Evolutionary conservation across 2,329 filamentous ascomycete species (phyloP), one percentile per base, ranked within the genome.

Genomic region (Scedosporium boydii): DNA sequence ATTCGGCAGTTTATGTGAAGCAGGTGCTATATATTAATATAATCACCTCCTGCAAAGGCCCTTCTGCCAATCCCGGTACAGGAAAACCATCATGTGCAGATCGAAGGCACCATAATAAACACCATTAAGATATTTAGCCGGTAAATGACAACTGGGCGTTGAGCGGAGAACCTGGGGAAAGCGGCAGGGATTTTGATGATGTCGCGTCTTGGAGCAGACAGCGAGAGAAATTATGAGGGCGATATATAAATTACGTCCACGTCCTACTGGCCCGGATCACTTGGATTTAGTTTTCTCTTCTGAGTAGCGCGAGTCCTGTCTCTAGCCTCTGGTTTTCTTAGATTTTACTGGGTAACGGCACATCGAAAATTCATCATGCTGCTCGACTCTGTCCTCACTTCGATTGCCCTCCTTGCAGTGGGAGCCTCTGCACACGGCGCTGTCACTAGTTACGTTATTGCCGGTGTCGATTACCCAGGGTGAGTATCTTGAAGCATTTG

Each of bases 371-470:
- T 34, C 41, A 56, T 7, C 16, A 62, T 62, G 60, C n/a, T 58
- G 7, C n/a, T 53, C 42, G 16, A 63, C 10, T 63, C 65, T 3
- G 34, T 73, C 60, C 65, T 77, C 63, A 68, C 72, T 46, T 68
- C 72, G 27, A 66, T 69, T 51, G 68, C 66, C 56, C 66, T 74
- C 38, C 66, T 73, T 34, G 67, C 68, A 42, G 68, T 68, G 10
- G 65, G 70, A 38, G 69, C 66, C 41, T 66, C 71, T 29, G 71
- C 73, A 64, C 71, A 79, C 65, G 73, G 70, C 12, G 73, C 73
- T 58, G 78, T 80, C 16, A 80, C 73, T 18, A 80, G 77, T 63
- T 83, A 83, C 70, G 72, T 74, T 7, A 78, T 80, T 60, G 77
- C 70, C 29, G 74, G 74, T 41, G 77, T 69, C 51, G 73, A 70